These are phyloP conservation scores for Massarina eburnea DNA, from an alignment of 2,329 filamentous ascomycete genomes.

Conservation along the genomic window DNA sequence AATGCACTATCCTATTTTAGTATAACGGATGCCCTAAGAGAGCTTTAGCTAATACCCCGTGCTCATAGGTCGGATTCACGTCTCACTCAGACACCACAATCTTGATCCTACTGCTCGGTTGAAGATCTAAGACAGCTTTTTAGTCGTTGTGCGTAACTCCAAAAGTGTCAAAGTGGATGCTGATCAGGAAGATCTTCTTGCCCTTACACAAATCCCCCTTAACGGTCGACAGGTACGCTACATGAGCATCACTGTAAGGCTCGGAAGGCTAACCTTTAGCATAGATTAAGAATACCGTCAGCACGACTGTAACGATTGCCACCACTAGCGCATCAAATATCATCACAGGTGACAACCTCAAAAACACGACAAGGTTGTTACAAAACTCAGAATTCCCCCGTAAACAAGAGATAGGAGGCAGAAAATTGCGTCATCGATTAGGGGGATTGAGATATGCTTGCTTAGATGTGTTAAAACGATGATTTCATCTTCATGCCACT, in stretches of 20 bases:
- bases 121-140: not conserved
- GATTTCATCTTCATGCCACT: too few relatives aligned
- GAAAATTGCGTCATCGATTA: too few relatives aligned
- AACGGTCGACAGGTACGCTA: not conserved
- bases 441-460: too few relatives aligned
- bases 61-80: not conserved
- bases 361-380: not conserved
- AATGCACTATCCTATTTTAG: not conserved
- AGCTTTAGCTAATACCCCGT: not conserved
- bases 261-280: not conserved
- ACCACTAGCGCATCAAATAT: not conserved
- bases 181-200: not conserved
- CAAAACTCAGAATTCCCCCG: too few relatives aligned
- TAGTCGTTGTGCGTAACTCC: not conserved
- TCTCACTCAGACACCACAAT: not conserved
- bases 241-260: not conserved
- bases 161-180: not conserved
- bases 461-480: too few relatives aligned
- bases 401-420: too few relatives aligned
- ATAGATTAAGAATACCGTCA: constrained; percentile 6
- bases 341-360: constrained; percentile 2
- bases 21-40: too few relatives aligned
- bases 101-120: not conserved
- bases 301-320: constrained; percentile 3
- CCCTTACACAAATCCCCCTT: not conserved